phyloP scores from a whole-genome alignment of 78 protist genomes.

The Speleostelium caveatum region DNA sequence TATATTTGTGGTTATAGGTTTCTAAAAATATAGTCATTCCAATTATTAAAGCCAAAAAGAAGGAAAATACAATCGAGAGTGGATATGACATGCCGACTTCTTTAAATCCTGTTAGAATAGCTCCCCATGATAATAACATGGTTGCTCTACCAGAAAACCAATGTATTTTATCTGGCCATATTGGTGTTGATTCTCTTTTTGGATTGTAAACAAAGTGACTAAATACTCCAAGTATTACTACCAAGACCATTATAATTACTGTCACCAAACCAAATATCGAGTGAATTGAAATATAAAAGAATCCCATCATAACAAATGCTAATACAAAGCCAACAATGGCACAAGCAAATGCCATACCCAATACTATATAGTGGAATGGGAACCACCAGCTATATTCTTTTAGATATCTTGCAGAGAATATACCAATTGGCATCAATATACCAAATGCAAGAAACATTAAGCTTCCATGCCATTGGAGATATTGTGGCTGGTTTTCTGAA shows the following conservation, averaged over 20 bases:
- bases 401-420: constrained; percentile 51
- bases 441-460: constrained; percentile 42
- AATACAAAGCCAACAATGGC: constrained; percentile 10
- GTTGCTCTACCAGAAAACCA: constrained; percentile 42
- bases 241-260: neutral
- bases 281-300: constrained; percentile 33
- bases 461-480: constrained; percentile 1
- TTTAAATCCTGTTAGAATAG: constrained; percentile 57
- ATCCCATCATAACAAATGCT: constrained; percentile 20
- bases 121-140: neutral
- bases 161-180: constrained; percentile 69
- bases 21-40: constrained; percentile 20
- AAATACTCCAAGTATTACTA: constrained; percentile 26
- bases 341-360: neutral
- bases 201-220: constrained; percentile 58
- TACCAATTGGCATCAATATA: constrained; percentile 65
- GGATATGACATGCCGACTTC: constrained; percentile 21
- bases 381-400: constrained; percentile 45
- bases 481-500: neutral
- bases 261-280: constrained; percentile 54
- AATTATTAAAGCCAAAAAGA: no score
- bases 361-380: constrained; percentile 35
- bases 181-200: constrained; percentile 29
- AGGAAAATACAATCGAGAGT: constrained; percentile 32
- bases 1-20: constrained; percentile 18